Base-by-base conservation (phyloP, 73 alveolate genomes). In the Paramecium primaurelia region DNA sequence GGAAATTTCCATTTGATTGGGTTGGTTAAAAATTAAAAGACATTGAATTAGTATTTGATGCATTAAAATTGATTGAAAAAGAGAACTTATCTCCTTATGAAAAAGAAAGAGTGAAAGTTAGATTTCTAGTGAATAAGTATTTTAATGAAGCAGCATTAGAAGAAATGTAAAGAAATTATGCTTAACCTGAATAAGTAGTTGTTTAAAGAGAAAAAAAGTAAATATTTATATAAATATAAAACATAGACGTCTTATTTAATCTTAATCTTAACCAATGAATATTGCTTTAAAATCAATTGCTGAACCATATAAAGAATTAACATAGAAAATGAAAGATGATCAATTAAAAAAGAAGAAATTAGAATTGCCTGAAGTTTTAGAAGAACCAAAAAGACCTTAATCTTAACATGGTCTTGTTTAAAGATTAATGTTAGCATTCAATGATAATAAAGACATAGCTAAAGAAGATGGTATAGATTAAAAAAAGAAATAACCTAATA, bases 1-100 rank as follows among this genome's bases (percentile, higher is more conserved):
- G 99, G 99, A 85, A 75, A 6, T 96, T 94, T 73, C 99, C 99
- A 18, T 95, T 94, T 87, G 97, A 96, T 71, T 96, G 99, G 98
- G 93, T 93, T 20, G 95, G 93, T 42, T 86, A 93, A 83, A 86
- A 95, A 77, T 83, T 22, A 22, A 93, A 93, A 28, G 99, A 96
- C 64, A 88, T 96, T 6, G 95, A 94, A 36, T 88, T 92, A 64
- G 98, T 96, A 1, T 88, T 93, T 60, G 95, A 92, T 58, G 94
- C 95, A n/a, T 54, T 95, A 51, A 75, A 93, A 36, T 68, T 90
- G 16, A 93, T 96, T 9, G 96, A 94, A 32, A 95, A 95, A 54
- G 87, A 89, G 77, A 95, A 80, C 18, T 86, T 85, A 6, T 38
- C 69, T 68, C 32, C 44, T 9, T 49, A 42, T 28, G 58, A 58